Evolutionary conservation across 805 yeast species (phyloP).

Genomic region (Starmerella asiatica): DNA sequence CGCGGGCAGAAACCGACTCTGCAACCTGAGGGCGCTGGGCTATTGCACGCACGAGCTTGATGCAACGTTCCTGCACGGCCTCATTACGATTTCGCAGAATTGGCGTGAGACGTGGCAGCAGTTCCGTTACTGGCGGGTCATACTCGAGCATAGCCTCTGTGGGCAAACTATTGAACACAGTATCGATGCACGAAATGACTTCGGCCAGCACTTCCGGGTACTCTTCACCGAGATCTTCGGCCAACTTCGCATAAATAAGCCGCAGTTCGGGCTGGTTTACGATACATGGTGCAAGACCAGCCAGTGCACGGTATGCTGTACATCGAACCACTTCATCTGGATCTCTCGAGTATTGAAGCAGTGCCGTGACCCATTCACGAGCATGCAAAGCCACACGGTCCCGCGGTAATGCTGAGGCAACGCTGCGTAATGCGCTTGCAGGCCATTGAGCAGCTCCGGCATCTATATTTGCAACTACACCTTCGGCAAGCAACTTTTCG

Average conservation of each 20-base stretch:
- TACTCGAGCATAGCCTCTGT: background rate
- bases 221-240: constrained; percentile 87
- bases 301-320: constrained; percentile 69
- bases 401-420: background rate
- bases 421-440: constrained; percentile 3
- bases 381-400: constrained; percentile 28
- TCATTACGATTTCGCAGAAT: constrained; percentile 80
- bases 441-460: background rate
- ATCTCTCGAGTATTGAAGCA: constrained; percentile 60
- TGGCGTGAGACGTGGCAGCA: constrained; percentile 81
- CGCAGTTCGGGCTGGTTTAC: constrained; percentile 23
- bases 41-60: constrained; percentile 65
- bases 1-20: constrained; percentile 74
- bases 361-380: constrained; percentile 36
- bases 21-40: constrained; percentile 41
- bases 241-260: constrained; percentile 59
- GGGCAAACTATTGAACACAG: constrained; percentile 42
- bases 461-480: constrained; percentile 29
- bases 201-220: constrained; percentile 90
- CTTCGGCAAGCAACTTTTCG: constrained; percentile 63
- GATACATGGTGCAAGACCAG: constrained; percentile 52
- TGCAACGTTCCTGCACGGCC: constrained; percentile 74
- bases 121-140: constrained; percentile 65
- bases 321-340: constrained; percentile 60
- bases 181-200: constrained; percentile 11